These are phyloP conservation scores for Polytrichum formosum DNA, from an alignment of 225 moss, liverwort and hornwort genomes.

Conservation along the genomic window DNA sequence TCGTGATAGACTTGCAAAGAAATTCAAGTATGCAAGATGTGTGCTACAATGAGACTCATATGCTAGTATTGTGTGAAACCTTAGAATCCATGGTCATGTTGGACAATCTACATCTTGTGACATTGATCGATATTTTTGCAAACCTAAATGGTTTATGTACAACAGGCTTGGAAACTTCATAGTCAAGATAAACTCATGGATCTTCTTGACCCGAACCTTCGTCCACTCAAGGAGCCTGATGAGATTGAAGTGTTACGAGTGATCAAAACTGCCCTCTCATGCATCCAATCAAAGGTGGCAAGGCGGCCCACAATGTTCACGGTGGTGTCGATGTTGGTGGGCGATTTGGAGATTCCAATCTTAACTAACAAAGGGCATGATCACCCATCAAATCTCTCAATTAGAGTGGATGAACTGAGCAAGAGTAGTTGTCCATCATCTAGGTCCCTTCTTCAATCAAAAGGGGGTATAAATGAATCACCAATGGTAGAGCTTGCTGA, in stretches of 20 bases:
- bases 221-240: not conserved
- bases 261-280: not conserved
- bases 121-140: too few relatives aligned
- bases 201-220: conserved; percentile 4
- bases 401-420: too few relatives aligned
- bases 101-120: not conserved
- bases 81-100: too few relatives aligned
- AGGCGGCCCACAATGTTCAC: conserved; percentile 2
- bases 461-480: too few relatives aligned
- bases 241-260: not conserved
- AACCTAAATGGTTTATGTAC: too few relatives aligned
- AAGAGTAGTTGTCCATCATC: too few relatives aligned
- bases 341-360: not conserved
- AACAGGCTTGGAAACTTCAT: conserved; percentile 3
- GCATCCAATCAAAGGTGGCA: conserved; percentile 2
- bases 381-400: not conserved
- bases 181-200: conserved; percentile 1
- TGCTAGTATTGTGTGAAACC: too few relatives aligned
- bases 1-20: not conserved
- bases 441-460: too few relatives aligned
- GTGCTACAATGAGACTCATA: too few relatives aligned
- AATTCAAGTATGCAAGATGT: too few relatives aligned
- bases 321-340: not conserved
- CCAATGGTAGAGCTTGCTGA: too few relatives aligned
- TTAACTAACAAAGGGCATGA: not conserved